These are phyloP conservation scores for Lithohypha guttulata DNA, from an alignment of 2,329 filamentous ascomycete species.

Conservation along the genomic window DNA sequence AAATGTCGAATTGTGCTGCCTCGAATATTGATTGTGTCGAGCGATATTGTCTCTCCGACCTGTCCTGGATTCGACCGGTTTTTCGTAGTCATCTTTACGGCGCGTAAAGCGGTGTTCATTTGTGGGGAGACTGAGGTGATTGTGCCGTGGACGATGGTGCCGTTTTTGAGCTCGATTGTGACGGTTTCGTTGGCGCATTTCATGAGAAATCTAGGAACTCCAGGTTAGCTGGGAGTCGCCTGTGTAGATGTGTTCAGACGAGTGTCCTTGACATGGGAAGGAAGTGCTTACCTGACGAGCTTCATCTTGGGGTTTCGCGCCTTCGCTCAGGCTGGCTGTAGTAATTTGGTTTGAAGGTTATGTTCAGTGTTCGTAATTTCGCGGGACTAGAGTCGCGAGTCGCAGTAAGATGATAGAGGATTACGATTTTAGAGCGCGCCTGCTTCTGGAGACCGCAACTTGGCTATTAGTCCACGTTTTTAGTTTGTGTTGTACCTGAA, in stretches of 20 bases:
- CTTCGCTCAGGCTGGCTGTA: no score
- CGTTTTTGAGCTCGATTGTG: slow-evolving; percentile 97
- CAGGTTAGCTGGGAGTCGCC: slow-evolving; percentile 4
- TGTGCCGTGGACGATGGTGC: slow-evolving; percentile 91
- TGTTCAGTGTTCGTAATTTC: no score
- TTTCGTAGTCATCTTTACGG: slow-evolving; percentile 90
- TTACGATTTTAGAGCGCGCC: no score
- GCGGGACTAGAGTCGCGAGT: no score
- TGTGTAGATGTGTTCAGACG: slow-evolving; percentile 7
- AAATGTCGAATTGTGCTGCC: slow-evolving; percentile 94
- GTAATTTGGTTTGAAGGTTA: no score
- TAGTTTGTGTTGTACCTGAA: no score
- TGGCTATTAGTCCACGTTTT: no score
- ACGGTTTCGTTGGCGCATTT: slow-evolving; percentile 99
- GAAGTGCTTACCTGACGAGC: slow-evolving; percentile 74
- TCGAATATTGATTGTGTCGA: slow-evolving; percentile 94
- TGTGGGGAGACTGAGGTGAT: slow-evolving; percentile 93
- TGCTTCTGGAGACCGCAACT: no score
- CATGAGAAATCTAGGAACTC: slow-evolving; percentile 73
- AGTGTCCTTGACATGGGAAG: background rate
- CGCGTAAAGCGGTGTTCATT: slow-evolving; percentile 95
- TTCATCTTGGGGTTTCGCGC: slow-evolving; percentile 58
- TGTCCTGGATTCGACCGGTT: slow-evolving; percentile 43
- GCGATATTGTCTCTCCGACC: slow-evolving; percentile 57
- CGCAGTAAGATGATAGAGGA: no score